Evolutionary conservation across 148 eudicot genomes (phyloP), one percentile per base, ranked within the genome.

Genomic region (Pharnaceum exiguum): DNA sequence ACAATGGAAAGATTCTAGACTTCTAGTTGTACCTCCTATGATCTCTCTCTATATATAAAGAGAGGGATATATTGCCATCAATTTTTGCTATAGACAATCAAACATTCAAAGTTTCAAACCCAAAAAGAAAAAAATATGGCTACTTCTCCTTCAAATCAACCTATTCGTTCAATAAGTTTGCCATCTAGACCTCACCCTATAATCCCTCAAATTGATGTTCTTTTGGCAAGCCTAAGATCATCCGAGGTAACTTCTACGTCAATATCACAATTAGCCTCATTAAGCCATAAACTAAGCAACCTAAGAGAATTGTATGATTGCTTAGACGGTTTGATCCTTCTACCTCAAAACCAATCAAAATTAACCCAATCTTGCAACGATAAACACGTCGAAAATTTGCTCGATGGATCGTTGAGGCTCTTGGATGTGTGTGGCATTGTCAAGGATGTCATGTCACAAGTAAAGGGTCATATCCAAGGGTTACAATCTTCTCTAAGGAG

Each of bases 361-460:
- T 12, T 68, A 26, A n/a, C 25, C 22, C 78, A 69, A 50, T 35
- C 37, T n/a, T 47, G 58, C 6, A 36, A 31, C 64, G 70, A 51
- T 0, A 51, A 27, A 38, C 8, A 39, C 15, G 29, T 59, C 48
- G 74, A 73, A 0, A 67, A 73, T 49, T 16, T 70, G 30, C 51
- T 78, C 10, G 69, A 75, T 23, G 74, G 63, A 5, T 65, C 72
- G 21, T 50, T 79, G 22, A 64, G 57, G 59, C 68, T 78, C 19
- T 57, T 78, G 62, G 83, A 78, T 53, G 71, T 54, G 0, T 74
- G 79, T 55, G 57, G 65, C 51, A 68, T 61, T 50, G 65, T 24
- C 19, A 78, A 33, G 58, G 78, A 78, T 63, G 50, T 62, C 5
- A 43, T 77, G 51, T 69, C 72, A 55, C 71, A 57, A n/a, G 51